Base-by-base conservation (phyloP, 1,284 basidiomycete genomes). In the Pterula multifida region DNA sequence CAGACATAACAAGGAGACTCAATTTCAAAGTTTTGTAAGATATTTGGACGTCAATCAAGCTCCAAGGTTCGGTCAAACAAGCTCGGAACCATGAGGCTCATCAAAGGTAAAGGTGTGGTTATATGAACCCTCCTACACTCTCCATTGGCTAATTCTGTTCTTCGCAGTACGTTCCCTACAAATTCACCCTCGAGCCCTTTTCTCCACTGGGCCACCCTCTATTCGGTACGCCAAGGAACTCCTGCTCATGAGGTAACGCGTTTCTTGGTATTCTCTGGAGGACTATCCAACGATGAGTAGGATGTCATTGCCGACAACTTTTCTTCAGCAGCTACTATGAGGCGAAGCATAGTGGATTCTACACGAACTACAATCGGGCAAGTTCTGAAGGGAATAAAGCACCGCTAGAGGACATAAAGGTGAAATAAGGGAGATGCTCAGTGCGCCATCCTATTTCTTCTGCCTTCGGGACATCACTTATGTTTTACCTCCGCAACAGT, bases 211-310 rank as follows among this genome's bases (percentile, higher is more conserved):
- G 21, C 74, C 98, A 22, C 84, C 96, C 11, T 89, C 93, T 2
- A 98, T 99, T 55, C 88, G 95, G 26, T 98, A 98, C 63, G 95
- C 95, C 0, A 94, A 97, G 59, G 95, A 99, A 67, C 94, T 99
- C 9, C 93, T 94, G 0, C 75, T 88, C 35, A 78, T 94, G 54
- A 89, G 83, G 88, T 94, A 32, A 36, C 15, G 42, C 2, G 21
- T 35, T 25, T 24, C 13, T 36, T 50, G 49, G 12, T 22, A 12
- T 11, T 26, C 22, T 13, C 21, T 51, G 26, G 28, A 6, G 6
- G 28, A 32, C 6, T 32, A 15, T 32, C 28, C 15, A 15, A 32
- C 15, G 28, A 6, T 32, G 28, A 6, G 6, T 92, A 91, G 63
- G 78, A 86, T 64, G 84, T 99, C 26, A 81, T 97, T 56, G 95